Base-by-base conservation (phyloP, 1,284 basidiomycete species). In the Fistulinella staudtii region DNA sequence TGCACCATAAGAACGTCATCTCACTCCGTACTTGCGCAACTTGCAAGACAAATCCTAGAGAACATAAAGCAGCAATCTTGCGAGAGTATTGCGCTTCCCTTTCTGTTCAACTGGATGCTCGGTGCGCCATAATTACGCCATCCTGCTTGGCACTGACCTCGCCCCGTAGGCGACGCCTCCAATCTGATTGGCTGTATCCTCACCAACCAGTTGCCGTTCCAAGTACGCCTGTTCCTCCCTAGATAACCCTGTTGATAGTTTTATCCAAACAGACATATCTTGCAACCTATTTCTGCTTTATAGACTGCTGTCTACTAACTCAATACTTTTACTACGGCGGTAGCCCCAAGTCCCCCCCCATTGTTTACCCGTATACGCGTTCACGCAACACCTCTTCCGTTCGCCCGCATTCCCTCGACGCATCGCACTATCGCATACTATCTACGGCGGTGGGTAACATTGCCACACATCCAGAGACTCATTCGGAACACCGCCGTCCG, bases 171-270 rank as follows among this genome's bases (percentile, higher is more conserved):
- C 44, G 93, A 96, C 66, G 68, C 86, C 25, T 92, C 92, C 20
- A 96, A 96, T 64, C 74, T 96, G 29, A 67, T 95, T 53, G 90
- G 92, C 11, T 95, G 93, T 65, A 66, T 96, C 49, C 73, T 97
- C 41, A 96, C 93, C 1, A 76, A 86, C 56, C 93, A 96, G 60
- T 76, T 96, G n/a, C 91, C 91, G 11, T 96, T 97, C 66, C 93
- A 94, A 68, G 91, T 89, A 61, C 56, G 77, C 10, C 23, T 24
- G 10, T n/a, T 22, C 33, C 42, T 39, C 49, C 46, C 36, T 46
- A 21, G 31, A 25, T 39, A 6, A 6, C 15, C 24, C 30, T 5
- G 36, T 18, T 30, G 47, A 24, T 20, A 11, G 49, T 13, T 43
- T 33, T 18, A 27, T 24, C 13, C 45, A n/a, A 13, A 22, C 56